Evolutionary conservation across 768 basidiomycete species (phyloP).

Genomic region (Mycena vitilis): DNA sequence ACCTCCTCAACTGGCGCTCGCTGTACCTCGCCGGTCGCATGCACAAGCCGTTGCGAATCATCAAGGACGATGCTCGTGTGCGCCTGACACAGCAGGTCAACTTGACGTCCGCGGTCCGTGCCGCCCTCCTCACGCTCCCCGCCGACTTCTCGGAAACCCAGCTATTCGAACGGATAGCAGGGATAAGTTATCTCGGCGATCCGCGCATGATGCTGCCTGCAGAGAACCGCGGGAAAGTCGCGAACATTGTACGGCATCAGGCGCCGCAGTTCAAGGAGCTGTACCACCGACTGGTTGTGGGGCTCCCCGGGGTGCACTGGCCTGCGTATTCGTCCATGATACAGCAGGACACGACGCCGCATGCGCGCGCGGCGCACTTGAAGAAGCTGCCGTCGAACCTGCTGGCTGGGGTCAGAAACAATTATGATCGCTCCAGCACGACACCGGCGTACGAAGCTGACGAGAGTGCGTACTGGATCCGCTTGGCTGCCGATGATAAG

Average conservation of each 20-base stretch:
- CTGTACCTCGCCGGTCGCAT: conserved; percentile 95
- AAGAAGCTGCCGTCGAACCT: conserved; percentile 82
- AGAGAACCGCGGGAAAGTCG: conserved; percentile 95
- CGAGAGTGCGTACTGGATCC: conserved; percentile 81
- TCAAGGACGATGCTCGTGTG: conserved; percentile 92
- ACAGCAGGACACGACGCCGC: conserved; percentile 79
- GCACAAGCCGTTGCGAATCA: conserved; percentile 96
- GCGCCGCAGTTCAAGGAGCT: conserved; percentile 86
- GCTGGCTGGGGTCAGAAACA: conserved; percentile 64
- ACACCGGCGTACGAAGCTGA: conserved; percentile 63
- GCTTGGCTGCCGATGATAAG: conserved; percentile 72
- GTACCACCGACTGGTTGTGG: conserved; percentile 83
- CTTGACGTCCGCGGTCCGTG: conserved; percentile 88
- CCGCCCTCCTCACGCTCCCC: conserved; percentile 90
- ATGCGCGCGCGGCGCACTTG: conserved; percentile 78
- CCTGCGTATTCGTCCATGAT: conserved; percentile 59
- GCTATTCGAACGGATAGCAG: conserved; percentile 87
- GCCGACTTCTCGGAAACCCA: conserved; percentile 82
- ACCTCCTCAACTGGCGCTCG: conserved; percentile 92
- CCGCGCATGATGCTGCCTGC: conserved; percentile 94
- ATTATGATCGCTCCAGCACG: conserved; percentile 55
- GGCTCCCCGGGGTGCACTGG: conserved; percentile 87
- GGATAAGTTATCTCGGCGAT: conserved; percentile 89
- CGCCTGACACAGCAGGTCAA: conserved; percentile 95
- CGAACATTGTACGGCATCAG: conserved; percentile 90